These are phyloP conservation scores for Catunica adiposa DNA, from an alignment of 2,329 filamentous ascomycete genomes.

Conservation along the genomic window DNA sequence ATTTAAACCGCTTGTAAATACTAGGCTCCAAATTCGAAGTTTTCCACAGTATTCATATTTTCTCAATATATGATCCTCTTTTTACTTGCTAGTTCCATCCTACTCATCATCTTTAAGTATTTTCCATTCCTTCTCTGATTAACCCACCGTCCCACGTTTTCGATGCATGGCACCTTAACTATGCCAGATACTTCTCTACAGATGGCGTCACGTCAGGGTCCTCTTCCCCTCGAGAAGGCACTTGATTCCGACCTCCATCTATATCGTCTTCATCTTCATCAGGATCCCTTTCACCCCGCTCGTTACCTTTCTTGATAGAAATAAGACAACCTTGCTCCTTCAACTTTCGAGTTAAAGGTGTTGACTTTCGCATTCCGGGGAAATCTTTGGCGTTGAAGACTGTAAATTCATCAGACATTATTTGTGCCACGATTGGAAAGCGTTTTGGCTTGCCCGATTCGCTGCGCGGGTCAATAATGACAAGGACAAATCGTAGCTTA, in stretches of 20 bases:
- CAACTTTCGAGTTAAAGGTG: conserved; percentile 52
- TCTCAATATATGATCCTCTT: neutral
- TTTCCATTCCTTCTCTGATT: too few relatives aligned
- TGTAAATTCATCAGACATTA: conserved; percentile 54
- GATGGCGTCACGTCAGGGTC: too few relatives aligned
- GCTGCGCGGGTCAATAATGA: conserved; percentile 46
- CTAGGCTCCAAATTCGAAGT: too few relatives aligned
- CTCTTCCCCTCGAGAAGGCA: neutral
- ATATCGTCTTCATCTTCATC: conserved; percentile 26
- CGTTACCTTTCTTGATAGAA: conserved; percentile 73
- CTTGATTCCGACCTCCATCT: neutral
- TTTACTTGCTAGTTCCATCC: too few relatives aligned
- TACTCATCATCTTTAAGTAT: neutral
- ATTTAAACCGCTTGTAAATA: too few relatives aligned
- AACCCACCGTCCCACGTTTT: too few relatives aligned
- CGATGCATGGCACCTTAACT: too few relatives aligned
- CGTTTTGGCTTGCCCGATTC: conserved; percentile 29
- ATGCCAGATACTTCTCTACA: too few relatives aligned
- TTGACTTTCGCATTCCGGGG: conserved; percentile 67
- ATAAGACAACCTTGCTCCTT: conserved; percentile 71
- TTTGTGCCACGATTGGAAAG: conserved; percentile 34
- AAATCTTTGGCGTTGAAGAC: conserved; percentile 79
- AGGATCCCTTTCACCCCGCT: conserved; percentile 33
- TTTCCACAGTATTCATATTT: neutral
- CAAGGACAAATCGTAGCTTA: conserved; percentile 55